Evolutionary conservation across 345 rosid species (phyloP).

Genomic region (Salix arbutifolia): DNA sequence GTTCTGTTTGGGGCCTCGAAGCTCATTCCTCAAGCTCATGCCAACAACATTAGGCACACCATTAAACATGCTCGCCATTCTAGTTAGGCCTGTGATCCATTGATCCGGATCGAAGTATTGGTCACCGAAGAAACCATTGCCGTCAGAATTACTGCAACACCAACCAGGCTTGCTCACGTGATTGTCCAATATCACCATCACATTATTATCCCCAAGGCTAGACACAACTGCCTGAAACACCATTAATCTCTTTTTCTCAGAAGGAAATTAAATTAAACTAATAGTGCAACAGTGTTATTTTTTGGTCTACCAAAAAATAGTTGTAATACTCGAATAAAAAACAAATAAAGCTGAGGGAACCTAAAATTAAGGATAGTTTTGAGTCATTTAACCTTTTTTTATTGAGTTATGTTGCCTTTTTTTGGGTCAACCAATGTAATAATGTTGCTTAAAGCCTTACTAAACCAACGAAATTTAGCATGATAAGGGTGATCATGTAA

Average conservation of each 20-base stretch:
- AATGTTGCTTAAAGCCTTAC: neutral
- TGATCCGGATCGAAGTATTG: conserved; percentile 57
- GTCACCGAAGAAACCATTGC: conserved; percentile 97
- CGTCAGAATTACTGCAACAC: conserved; percentile 76
- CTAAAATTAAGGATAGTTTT: too few relatives aligned
- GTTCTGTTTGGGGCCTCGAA: conserved; percentile 79
- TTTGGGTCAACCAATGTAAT: neutral
- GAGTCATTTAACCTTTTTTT: too few relatives aligned
- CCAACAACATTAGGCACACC: conserved; percentile 69
- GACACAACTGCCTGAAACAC: conserved; percentile 65
- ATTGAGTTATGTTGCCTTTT: neutral
- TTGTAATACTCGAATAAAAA: too few relatives aligned
- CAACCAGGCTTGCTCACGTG: conserved; percentile 90
- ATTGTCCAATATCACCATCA: conserved; percentile 91
- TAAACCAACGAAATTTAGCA: neutral
- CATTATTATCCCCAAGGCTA: conserved; percentile 57
- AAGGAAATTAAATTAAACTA: neutral
- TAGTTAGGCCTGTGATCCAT: conserved; percentile 65
- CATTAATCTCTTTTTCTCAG: neutral
- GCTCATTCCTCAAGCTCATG: conserved; percentile 95
- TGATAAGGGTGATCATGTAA: too few relatives aligned
- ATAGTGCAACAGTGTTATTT: neutral
- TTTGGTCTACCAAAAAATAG: too few relatives aligned
- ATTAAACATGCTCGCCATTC: conserved; percentile 63
- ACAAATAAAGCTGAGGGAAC: too few relatives aligned